These are phyloP conservation scores for Ananas comosus DNA, from an alignment of 176 grass and related monocot genomes.

Conservation along the genomic window DNA sequence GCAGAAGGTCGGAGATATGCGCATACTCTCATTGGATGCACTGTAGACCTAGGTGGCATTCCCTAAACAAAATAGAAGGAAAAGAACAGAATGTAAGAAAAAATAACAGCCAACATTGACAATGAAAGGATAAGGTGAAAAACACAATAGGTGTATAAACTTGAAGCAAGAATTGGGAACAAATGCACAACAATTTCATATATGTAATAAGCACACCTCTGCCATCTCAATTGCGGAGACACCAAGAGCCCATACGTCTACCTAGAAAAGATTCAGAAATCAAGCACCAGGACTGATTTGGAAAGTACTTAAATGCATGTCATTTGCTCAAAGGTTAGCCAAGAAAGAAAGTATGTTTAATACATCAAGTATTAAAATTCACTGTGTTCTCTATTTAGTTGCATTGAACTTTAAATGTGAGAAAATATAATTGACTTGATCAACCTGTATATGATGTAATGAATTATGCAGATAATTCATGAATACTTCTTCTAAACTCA, in stretches of 20 bases:
- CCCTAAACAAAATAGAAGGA: constrained; percentile 48
- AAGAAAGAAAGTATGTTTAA: no score
- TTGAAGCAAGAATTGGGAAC: background rate
- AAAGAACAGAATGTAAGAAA: constrained; percentile 19
- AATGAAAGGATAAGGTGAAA: constrained; percentile 1
- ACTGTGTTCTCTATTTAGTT: no score
- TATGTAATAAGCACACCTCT: constrained; percentile 47
- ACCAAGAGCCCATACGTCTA: constrained; percentile 99
- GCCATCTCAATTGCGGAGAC: constrained; percentile 99
- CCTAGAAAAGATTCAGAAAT: constrained; percentile 30
- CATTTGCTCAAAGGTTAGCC: background rate
- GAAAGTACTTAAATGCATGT: background rate
- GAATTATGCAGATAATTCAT: no score
- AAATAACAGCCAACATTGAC: background rate
- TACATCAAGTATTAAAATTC: no score
- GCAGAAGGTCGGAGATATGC: constrained; percentile 16
- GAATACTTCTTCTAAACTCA: no score
- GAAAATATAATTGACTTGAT: no score
- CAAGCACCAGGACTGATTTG: background rate
- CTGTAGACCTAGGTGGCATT: constrained; percentile 87
- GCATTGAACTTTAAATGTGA: no score
- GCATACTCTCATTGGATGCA: constrained; percentile 98
- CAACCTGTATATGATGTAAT: no score
- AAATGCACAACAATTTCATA: background rate
- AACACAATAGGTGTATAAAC: background rate